Evolutionary conservation across 805 yeast genomes (phyloP).

Genomic region (Yarrowia phangngaensis): DNA sequence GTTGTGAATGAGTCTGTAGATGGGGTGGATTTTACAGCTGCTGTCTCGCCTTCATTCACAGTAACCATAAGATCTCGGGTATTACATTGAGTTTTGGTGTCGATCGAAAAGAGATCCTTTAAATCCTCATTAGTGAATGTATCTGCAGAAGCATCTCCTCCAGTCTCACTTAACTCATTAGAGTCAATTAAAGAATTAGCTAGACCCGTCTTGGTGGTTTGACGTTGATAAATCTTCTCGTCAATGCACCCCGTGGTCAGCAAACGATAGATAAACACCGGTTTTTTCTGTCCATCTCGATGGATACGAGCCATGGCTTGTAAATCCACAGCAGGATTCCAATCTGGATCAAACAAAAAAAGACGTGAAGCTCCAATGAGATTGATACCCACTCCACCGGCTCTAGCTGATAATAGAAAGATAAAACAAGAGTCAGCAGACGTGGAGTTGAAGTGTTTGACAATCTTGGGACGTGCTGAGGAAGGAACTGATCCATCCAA

Average conservation of each 20-base stretch:
- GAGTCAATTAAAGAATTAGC: conserved; percentile 64
- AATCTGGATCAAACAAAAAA: conserved; percentile 84
- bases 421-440: conserved; percentile 47
- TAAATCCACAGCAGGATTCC: conserved; percentile 91
- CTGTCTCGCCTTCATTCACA: too few relatives aligned
- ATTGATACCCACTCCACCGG: conserved; percentile 93
- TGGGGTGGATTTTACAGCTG: too few relatives aligned
- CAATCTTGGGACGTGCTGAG: conserved; percentile 59
- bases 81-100: conserved; percentile 47
- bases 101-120: conserved; percentile 66
- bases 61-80: conserved; percentile 77
- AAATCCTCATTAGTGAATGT: conserved; percentile 67
- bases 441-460: conserved; percentile 60
- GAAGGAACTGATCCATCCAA: conserved; percentile 83
- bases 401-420: conserved; percentile 77
- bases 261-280: conserved; percentile 76
- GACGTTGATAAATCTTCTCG: conserved; percentile 91
- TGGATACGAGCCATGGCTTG: conserved; percentile 97
- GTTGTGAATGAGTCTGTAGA: conserved; percentile 14
- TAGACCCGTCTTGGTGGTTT: conserved; percentile 73
- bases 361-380: conserved; percentile 85
- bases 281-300: conserved; percentile 82
- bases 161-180: conserved; percentile 30
- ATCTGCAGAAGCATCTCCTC: too few relatives aligned
- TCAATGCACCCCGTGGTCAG: conserved; percentile 88